These are phyloP conservation scores for Flaveria sonorensis DNA, from an alignment of 129 eudicot species.

Conservation along the genomic window DNA sequence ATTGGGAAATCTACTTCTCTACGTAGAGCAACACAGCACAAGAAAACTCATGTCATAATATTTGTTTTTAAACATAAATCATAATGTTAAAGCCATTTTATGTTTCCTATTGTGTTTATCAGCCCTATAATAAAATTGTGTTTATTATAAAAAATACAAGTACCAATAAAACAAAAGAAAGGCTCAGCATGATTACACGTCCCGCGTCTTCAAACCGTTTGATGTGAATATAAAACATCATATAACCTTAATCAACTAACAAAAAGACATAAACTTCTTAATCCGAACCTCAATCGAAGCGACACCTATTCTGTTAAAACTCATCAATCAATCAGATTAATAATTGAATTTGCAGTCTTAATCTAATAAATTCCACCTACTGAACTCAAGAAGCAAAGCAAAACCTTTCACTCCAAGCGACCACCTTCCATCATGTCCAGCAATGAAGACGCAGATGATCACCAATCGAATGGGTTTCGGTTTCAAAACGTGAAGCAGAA, in stretches of 20 bases:
- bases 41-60: too few relatives aligned
- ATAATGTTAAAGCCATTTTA: too few relatives aligned
- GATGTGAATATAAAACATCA: not conserved
- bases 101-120: too few relatives aligned
- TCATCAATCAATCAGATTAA: not conserved
- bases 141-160: too few relatives aligned
- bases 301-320: not conserved
- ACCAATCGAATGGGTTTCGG: constrained; percentile 45
- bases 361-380: not conserved
- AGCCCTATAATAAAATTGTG: too few relatives aligned
- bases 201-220: not conserved
- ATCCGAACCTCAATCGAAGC: not conserved
- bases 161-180: too few relatives aligned
- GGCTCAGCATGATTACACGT: too few relatives aligned
- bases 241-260: not conserved
- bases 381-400: not conserved
- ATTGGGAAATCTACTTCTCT: too few relatives aligned
- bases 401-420: not conserved
- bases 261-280: not conserved
- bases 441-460: constrained; percentile 58
- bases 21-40: too few relatives aligned
- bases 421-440: constrained; percentile 42
- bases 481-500: constrained; percentile 47
- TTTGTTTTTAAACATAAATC: too few relatives aligned
- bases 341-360: not conserved